Conservation (phyloP, 176 grass and related monocot genomes). For the Oryza longistaminata region DNA sequence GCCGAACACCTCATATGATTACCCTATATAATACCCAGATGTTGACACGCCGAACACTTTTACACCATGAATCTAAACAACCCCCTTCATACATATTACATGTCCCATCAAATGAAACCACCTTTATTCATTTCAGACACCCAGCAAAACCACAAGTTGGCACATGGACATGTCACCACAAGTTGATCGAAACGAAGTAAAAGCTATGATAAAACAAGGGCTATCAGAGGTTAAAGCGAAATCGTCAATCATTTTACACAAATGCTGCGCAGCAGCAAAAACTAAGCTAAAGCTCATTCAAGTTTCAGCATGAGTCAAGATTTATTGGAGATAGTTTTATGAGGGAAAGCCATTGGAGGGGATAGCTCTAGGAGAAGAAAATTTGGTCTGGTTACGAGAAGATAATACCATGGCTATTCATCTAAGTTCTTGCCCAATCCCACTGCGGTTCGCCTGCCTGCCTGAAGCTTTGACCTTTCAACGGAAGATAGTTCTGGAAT, state of each 20-base stretch:
- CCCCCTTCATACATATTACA: too few relatives aligned
- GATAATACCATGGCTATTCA: background rate
- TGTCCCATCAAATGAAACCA: background rate
- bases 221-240: background rate
- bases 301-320: background rate
- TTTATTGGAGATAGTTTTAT: background rate
- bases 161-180: background rate
- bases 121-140: background rate
- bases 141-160: conserved; percentile 5
- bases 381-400: background rate
- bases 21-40: too few relatives aligned
- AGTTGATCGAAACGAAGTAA: background rate
- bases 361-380: background rate
- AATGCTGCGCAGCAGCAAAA: background rate
- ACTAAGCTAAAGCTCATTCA: background rate
- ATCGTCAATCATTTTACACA: conserved; percentile 5
- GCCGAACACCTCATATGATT: too few relatives aligned
- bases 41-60: too few relatives aligned
- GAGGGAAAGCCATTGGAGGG: background rate
- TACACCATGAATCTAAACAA: too few relatives aligned
- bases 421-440: conserved; percentile 39
- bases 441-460: conserved; percentile 54
- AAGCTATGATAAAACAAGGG: background rate
- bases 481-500: conserved; percentile 44
- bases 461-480: conserved; percentile 60